These are phyloP conservation scores for Kazachstania africana DNA, from an alignment of 805 yeast species.

Conservation along the genomic window DNA sequence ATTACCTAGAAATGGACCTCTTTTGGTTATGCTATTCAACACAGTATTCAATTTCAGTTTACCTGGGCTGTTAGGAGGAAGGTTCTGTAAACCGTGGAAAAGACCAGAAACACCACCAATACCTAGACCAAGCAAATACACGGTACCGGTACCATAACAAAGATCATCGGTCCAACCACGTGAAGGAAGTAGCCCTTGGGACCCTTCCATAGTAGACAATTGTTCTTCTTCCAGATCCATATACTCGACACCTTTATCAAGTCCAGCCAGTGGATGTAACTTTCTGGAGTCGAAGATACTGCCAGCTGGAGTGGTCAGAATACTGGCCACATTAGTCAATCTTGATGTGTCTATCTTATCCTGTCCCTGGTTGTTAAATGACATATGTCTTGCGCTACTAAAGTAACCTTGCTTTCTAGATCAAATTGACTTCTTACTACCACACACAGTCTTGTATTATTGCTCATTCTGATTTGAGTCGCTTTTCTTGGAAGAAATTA, in stretches of 20 bases:
- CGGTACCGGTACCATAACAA: constrained; percentile 96
- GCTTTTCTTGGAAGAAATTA: too few relatives aligned
- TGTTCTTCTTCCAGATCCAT: constrained; percentile 81
- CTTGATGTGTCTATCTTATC: constrained; percentile 3
- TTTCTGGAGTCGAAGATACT: constrained; percentile 47
- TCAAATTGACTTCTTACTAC: too few relatives aligned
- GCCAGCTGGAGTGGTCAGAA: constrained; percentile 47
- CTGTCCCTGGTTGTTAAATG: too few relatives aligned
- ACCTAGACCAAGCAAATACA: constrained; percentile 77
- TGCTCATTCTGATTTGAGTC: too few relatives aligned
- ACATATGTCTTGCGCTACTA: too few relatives aligned
- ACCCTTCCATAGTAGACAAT: constrained; percentile 66
- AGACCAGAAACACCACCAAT: constrained; percentile 84
- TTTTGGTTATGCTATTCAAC: constrained; percentile 81
- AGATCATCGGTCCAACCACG: constrained; percentile 96
- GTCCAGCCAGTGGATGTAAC: constrained; percentile 87
- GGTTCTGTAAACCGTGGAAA: constrained; percentile 68
- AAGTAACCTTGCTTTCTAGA: too few relatives aligned
- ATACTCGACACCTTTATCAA: constrained; percentile 81
- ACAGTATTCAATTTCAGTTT: constrained; percentile 81
- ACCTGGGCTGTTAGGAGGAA: constrained; percentile 67
- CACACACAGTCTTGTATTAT: too few relatives aligned
- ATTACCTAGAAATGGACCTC: constrained; percentile 95
- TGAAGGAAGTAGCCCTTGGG: constrained; percentile 86
- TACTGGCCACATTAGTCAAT: constrained; percentile 45